A percentile compares a stretch with the other conserved stretches of the same genome.
Evolutionary conservation across 2,329 filamentous ascomycete genomes (phyloP).

Genomic region (Coniochaeta hoffmannii): DNA sequence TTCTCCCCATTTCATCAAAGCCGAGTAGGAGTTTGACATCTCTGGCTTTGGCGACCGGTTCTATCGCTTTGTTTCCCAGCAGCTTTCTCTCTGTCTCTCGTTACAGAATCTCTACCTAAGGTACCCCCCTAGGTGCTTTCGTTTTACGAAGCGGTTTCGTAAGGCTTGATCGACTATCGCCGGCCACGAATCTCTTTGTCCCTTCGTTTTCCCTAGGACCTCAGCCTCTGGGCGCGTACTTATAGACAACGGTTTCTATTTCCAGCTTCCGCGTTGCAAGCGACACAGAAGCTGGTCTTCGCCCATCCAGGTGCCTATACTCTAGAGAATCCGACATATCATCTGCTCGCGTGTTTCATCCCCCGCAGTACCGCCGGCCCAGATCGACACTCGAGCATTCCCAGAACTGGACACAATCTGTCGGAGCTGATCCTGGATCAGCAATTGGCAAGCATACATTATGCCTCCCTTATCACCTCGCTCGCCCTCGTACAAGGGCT

Average conservation of each 20-base stretch:
- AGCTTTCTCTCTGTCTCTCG: neutral
- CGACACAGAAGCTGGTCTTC: neutral
- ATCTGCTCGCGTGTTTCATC: neutral
- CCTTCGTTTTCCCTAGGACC: neutral
- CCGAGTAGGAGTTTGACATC: neutral
- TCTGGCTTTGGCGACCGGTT: neutral
- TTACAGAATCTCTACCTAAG: neutral
- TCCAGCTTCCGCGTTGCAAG: neutral
- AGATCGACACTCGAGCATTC: neutral
- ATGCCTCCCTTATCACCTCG: slow-evolving; percentile 16
- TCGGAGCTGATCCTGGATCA: neutral
- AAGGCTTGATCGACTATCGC: neutral
- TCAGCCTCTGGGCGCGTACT: neutral
- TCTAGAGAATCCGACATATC: neutral
- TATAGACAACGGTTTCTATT: neutral
- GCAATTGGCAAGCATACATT: neutral
- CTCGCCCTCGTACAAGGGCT: slow-evolving; percentile 33
- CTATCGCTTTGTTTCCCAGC: neutral
- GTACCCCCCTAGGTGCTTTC: too few species aligned
- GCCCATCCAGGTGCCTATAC: neutral
- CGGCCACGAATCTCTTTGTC: neutral
- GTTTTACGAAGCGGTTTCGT: neutral
- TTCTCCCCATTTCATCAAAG: neutral
- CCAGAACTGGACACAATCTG: neutral
- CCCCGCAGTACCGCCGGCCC: neutral